Evolutionary conservation across 2,329 filamentous ascomycete genomes (phyloP).

Genomic region (Conoideocrella luteorostrata): DNA sequence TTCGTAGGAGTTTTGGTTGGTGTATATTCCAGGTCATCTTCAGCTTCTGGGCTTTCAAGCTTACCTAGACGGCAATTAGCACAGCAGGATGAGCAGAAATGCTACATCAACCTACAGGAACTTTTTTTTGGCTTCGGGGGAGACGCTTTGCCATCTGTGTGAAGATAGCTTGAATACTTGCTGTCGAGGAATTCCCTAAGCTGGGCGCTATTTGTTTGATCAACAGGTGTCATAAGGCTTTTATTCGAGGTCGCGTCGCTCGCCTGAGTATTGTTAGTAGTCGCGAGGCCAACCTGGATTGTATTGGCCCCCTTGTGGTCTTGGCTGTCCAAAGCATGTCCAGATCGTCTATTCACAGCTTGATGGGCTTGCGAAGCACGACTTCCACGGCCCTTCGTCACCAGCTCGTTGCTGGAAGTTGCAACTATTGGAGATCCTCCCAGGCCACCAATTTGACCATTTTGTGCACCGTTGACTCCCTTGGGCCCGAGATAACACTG

Average conservation of each 20-base stretch:
- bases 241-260: too few species aligned
- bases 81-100: neutral
- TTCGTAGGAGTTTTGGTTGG: neutral
- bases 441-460: too few species aligned
- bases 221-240: neutral
- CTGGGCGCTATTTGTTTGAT: conserved; percentile 1
- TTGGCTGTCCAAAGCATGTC: too few species aligned
- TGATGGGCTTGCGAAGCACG: too few species aligned
- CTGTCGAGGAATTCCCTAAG: neutral
- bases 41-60: neutral
- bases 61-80: neutral
- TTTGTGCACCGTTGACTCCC: too few species aligned
- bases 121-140: neutral
- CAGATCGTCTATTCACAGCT: too few species aligned
- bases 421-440: too few species aligned
- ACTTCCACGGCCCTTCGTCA: too few species aligned
- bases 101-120: neutral
- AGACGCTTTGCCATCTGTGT: neutral
- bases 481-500: too few species aligned
- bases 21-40: conserved; percentile 6
- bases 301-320: too few species aligned
- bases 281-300: too few species aligned
- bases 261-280: neutral
- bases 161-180: conserved; percentile 1
- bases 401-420: too few species aligned